Evolutionary conservation across 1,139 yeast species (phyloP), one percentile per base, ranked within the genome.

Genomic region (Spencermartinsiella ligniputridi): DNA sequence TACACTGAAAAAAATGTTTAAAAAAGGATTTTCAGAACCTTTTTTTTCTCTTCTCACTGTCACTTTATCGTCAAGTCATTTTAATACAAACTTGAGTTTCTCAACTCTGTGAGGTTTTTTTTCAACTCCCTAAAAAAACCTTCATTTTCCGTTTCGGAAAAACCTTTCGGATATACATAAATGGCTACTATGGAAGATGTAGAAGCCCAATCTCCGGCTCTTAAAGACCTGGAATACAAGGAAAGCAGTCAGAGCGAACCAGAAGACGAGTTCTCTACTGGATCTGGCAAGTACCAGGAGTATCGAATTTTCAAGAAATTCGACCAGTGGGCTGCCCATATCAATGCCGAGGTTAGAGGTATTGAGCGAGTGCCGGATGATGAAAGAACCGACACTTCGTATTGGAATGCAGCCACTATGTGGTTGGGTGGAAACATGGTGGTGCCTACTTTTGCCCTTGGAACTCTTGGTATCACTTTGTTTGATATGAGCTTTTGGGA

Each of bases 361-460:
- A 76, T 83, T 51, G 88, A 81, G 55, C 63, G 76, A 36, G 75
- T 83, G 45, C 81, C 85, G 19, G 87, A 79, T 48, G 83, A 77
- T 43, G 86, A 82, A 61, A 78, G 80, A 53, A 71, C 75, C 39
- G 88, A 82, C 46, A 70, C 67, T 41, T 79, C 87, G 27, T 61
- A 83, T 45, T 70, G 78, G 70, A 77, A 75, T 54, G 86, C 94
- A 21, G 89, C 90, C 35, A 74, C 90, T 45, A 86, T 89, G 95
- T 89, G 97, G 97, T 75, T 85, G 59, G 83, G 94, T 21, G 96
- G 95, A 30, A 89, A 89, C 67, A 71, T 87, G 76, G 96, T 88
- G 47, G 78, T 89, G 61, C 89, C 96, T 18, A 79, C 96, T 19
- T 82, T 78, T 58, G 73, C 95, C 2, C 70, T 88, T 41, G 97